phyloP scores from a whole-genome alignment of 2,329 filamentous ascomycete species.

The Cladosporium sp. region DNA sequence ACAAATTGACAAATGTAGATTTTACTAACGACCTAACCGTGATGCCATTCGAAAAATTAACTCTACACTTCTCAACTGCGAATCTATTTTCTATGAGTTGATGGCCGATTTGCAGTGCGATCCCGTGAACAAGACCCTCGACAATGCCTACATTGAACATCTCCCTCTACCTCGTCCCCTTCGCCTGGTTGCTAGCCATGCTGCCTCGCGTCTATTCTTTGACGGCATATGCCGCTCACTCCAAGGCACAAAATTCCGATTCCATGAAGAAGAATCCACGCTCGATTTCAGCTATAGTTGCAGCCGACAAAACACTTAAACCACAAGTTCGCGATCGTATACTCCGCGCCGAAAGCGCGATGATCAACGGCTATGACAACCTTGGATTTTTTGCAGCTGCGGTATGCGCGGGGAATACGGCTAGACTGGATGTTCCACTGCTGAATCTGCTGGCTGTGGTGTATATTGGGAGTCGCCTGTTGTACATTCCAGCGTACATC shows the following conservation, averaged over 20 bases:
- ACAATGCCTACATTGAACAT: background rate
- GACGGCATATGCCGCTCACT: background rate
- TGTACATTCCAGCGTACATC: constrained; percentile 35
- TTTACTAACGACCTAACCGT: background rate
- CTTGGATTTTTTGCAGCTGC: constrained; percentile 42
- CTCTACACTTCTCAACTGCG: background rate
- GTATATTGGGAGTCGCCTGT: constrained; percentile 31
- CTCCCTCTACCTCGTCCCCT: constrained; percentile 33
- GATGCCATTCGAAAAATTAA: background rate
- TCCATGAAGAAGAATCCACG: background rate
- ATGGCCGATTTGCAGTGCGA: background rate
- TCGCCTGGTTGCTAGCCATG: constrained; percentile 37
- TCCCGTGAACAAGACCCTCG: background rate
- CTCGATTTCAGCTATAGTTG: background rate
- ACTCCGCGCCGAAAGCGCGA: constrained; percentile 40
- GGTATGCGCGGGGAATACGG: constrained; percentile 41
- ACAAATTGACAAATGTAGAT: background rate
- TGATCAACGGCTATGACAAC: constrained; percentile 43
- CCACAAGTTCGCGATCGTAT: constrained; percentile 24
- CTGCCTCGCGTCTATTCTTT: constrained; percentile 35
- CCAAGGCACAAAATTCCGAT: background rate
- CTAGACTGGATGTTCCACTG: constrained; percentile 31
- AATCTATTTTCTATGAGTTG: background rate
- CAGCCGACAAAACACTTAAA: background rate
- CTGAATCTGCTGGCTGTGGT: constrained; percentile 31